Percentiles rank a stretch among this genome's conserved stretches.
Evolutionary conservation across 345 rosid species (phyloP).

Genomic region (Populus nigra): DNA sequence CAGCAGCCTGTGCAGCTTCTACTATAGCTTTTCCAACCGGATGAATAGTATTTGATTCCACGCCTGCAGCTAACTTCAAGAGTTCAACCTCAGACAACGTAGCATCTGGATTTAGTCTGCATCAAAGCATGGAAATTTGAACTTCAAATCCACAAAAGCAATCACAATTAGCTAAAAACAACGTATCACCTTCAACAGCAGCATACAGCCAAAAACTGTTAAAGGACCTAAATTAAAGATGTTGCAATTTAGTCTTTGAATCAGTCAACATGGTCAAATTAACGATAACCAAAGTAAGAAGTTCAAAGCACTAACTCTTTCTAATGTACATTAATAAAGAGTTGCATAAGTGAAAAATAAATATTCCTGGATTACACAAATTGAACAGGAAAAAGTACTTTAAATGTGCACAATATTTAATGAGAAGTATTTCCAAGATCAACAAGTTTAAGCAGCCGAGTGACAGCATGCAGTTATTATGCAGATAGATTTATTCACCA

Average conservation of each 20-base stretch:
- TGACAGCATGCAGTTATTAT: neutral
- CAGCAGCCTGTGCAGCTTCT: slow-evolving; percentile 64
- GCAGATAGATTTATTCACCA: neutral
- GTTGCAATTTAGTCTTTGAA: neutral
- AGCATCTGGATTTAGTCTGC: slow-evolving; percentile 44
- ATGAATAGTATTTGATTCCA: slow-evolving; percentile 86
- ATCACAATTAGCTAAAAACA: neutral
- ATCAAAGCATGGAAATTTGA: slow-evolving; percentile 20
- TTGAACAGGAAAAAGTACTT: neutral
- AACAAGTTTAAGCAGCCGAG: neutral
- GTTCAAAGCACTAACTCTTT: neutral
- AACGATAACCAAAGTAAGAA: neutral
- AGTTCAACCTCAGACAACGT: slow-evolving; percentile 66
- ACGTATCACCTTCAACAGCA: neutral
- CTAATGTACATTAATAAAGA: neutral
- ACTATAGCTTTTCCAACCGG: slow-evolving; percentile 94
- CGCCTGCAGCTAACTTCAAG: slow-evolving; percentile 82
- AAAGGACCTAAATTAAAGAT: neutral
- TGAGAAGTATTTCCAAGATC: neutral
- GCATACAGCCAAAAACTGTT: neutral
- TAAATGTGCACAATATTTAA: neutral
- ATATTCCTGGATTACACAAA: neutral
- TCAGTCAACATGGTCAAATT: neutral
- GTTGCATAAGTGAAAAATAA: neutral
- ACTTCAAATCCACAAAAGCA: slow-evolving; percentile 3